These are phyloP conservation scores for Tylopilus sp. DNA, from an alignment of 1,284 basidiomycete genomes.

Conservation along the genomic window DNA sequence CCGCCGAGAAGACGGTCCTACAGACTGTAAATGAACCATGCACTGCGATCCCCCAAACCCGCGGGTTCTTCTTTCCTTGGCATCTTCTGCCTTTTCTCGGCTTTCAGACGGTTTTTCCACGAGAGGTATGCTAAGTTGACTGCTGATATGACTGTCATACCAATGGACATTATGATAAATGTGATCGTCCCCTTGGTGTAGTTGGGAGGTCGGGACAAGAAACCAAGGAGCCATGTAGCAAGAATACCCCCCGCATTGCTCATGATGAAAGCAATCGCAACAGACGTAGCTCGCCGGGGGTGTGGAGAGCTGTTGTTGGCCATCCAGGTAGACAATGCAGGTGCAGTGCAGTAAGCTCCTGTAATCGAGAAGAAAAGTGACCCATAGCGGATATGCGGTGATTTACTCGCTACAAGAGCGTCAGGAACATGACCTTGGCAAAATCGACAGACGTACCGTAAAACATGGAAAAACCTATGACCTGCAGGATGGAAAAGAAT, in stretches of 20 bases:
- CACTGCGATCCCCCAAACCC: slow-evolving; percentile 28
- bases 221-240: slow-evolving; percentile 50
- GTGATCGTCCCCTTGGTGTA: slow-evolving; percentile 41
- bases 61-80: slow-evolving; percentile 18
- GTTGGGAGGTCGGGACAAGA: slow-evolving; percentile 39
- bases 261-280: slow-evolving; percentile 51
- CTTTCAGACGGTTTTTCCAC: slow-evolving; percentile 24
- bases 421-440: background rate
- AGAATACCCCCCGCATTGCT: slow-evolving; percentile 57
- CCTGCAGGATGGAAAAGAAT: slow-evolving; percentile 35
- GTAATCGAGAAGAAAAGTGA: slow-evolving; percentile 49
- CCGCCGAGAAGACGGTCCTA: slow-evolving; percentile 11
- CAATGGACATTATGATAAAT: slow-evolving; percentile 35
- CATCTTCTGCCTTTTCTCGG: slow-evolving; percentile 14
- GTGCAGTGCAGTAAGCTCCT: slow-evolving; percentile 42
- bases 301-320: slow-evolving; percentile 58
- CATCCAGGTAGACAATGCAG: slow-evolving; percentile 46
- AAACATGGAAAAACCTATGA: slow-evolving; percentile 48
- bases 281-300: slow-evolving; percentile 48
- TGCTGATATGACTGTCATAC: slow-evolving; percentile 32
- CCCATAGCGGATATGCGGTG: slow-evolving; percentile 42
- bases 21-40: slow-evolving; percentile 31
- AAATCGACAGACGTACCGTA: slow-evolving; percentile 34
- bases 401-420: slow-evolving; percentile 15
- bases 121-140: slow-evolving; percentile 31